A percentile compares a stretch with the other conserved stretches of the same genome.
Evolutionary conservation across 805 yeast species (phyloP).

Genomic region (Candida morakotiae): DNA sequence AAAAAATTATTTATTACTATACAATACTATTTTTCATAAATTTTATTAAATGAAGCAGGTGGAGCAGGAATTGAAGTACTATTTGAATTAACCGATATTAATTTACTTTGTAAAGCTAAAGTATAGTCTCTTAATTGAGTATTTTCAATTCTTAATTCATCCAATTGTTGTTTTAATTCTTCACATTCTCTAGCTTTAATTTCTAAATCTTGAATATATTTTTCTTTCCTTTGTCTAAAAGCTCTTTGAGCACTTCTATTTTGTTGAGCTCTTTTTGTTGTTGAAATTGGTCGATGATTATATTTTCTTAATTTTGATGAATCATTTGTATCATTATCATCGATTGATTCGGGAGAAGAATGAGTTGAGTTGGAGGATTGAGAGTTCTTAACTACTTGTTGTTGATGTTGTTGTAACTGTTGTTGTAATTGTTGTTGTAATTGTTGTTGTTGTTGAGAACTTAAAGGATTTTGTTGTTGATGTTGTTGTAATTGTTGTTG

Average conservation of each 20-base stretch:
- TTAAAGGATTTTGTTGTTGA: constrained; percentile 5
- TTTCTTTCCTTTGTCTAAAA: constrained; percentile 80
- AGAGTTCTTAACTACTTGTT: neutral
- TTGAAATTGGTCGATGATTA: constrained; percentile 40
- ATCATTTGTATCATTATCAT: neutral
- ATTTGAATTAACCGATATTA: constrained; percentile 27
- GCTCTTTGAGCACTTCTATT: constrained; percentile 91
- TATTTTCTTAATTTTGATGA: constrained; percentile 5
- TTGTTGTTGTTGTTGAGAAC: constrained; percentile 5
- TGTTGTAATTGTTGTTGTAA: constrained; percentile 9
- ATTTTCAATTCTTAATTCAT: constrained; percentile 66
- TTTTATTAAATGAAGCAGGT: constrained; percentile 4
- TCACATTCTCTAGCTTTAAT: constrained; percentile 60
- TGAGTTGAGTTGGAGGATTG: neutral
- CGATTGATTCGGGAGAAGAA: constrained; percentile 1
- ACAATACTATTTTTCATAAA: constrained; percentile 2
- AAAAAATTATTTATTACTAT: too few species aligned
- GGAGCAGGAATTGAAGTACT: constrained; percentile 5
- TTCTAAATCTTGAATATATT: constrained; percentile 77
- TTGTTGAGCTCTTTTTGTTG: constrained; percentile 85
- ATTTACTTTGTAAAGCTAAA: constrained; percentile 61
- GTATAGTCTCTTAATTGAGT: constrained; percentile 69
- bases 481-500: constrained; percentile 13
- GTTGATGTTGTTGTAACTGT: constrained; percentile 10
- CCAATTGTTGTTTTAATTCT: constrained; percentile 59